Base-by-base conservation (phyloP, 2,329 filamentous ascomycete species). In the Penicillium verrucosum region DNA sequence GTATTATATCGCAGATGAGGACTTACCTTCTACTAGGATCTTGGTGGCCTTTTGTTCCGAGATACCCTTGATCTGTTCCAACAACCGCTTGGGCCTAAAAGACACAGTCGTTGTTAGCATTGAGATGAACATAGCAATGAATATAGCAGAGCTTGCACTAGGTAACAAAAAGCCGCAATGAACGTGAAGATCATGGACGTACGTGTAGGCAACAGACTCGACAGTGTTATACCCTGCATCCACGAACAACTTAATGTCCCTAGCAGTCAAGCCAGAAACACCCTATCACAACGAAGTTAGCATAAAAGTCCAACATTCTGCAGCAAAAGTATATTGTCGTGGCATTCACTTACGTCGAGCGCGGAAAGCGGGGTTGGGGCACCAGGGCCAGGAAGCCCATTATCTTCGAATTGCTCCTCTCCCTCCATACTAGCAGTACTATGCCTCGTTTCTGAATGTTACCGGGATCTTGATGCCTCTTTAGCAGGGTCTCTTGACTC, bases 51-150 rank as follows among this genome's bases (percentile, higher is more conserved):
- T 99, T 70, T 95, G 89, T 76, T 97, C 93, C 1, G 94, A 99
- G 34, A 99, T 96, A 56, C 94, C 94, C 75, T 97, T 99, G 76
- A 99, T 93, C 73, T 95, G 91, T 74, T 99, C 93, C 18, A 99
- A 79, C 55, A 88, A 80, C 69, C 93, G 85, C 65, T 82, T 83
- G 21, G 86, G 85, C 51, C 84, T 87, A 45, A 9, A 48, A 11
- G 2, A 47, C 30, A 34, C 23, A n/a, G 6, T 23, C 8, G 6
- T 47, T 43, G 29, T 65, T 32, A 61, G 53, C 21, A 34, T 12
- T 16, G 6, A 29, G 2, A 14, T 11, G 8, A 11, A 23, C 2
- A 46, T 16, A 14, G 5, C 5, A 23, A 12, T 36, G 14, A 4
- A 21, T 18, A 18, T 16, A 34, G 16, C 37, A 49, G 21, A 21